These are phyloP conservation scores for Magnusiomyces paraingens DNA, from an alignment of 1,139 yeast genomes.

Conservation along the genomic window DNA sequence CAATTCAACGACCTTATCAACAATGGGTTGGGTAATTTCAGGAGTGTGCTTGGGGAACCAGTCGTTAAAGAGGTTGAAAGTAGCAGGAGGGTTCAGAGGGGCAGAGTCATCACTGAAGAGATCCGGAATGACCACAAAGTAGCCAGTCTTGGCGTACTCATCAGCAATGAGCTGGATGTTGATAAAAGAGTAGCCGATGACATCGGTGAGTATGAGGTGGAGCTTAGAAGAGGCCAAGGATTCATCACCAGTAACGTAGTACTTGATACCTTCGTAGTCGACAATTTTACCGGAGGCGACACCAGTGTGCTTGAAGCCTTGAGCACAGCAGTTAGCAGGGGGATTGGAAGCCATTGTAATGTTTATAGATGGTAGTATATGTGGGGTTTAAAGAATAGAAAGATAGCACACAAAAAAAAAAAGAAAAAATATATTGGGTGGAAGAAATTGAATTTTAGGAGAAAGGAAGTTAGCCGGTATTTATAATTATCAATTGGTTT, in stretches of 20 bases:
- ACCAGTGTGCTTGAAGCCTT: constrained; percentile 26
- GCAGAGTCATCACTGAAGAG: constrained; percentile 52
- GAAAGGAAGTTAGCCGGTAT: neutral
- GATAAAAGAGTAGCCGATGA: constrained; percentile 52
- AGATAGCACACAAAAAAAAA: neutral
- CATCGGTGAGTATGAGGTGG: constrained; percentile 60
- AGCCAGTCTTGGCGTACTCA: constrained; percentile 52
- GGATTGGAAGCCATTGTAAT: constrained; percentile 29
- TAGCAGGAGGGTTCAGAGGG: constrained; percentile 27
- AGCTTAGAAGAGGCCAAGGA: constrained; percentile 36
- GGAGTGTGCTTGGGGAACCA: constrained; percentile 55
- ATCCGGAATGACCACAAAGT: constrained; percentile 67
- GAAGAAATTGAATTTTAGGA: neutral
- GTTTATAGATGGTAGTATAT: no score
- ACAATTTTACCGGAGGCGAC: constrained; percentile 17
- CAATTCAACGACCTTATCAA: constrained; percentile 40
- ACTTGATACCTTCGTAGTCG: constrained; percentile 17
- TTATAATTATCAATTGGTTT: no score
- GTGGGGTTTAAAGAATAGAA: no score
- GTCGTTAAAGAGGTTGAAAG: constrained; percentile 30
- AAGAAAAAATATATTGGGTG: neutral
- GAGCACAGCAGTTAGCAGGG: constrained; percentile 28
- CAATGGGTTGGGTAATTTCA: constrained; percentile 40
- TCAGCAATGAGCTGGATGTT: constrained; percentile 66
- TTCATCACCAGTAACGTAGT: constrained; percentile 20